phyloP scores from a whole-genome alignment of 1,284 basidiomycete species.

The Cryptococcus maquisensis region DNA sequence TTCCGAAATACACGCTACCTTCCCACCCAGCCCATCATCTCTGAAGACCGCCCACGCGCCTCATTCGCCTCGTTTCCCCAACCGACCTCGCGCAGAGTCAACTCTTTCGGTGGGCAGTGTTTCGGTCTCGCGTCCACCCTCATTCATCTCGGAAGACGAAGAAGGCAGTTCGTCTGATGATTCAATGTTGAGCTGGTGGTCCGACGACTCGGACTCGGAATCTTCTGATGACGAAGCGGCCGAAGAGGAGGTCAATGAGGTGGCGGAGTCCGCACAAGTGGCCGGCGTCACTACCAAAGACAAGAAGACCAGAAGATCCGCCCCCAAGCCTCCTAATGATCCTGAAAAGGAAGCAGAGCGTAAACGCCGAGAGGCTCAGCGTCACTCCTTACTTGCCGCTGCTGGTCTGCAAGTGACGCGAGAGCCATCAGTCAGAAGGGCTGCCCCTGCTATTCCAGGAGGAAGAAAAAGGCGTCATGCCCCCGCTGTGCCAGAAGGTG shows the following conservation, averaged over 20 bases:
- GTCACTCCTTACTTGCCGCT: slow-evolving; percentile 75
- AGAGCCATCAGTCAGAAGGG: slow-evolving; percentile 34
- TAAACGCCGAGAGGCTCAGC: slow-evolving; percentile 66
- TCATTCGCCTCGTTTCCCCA: not conserved
- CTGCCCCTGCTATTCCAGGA: slow-evolving; percentile 27
- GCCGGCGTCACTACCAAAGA: slow-evolving; percentile 16
- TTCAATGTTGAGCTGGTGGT: slow-evolving; percentile 40
- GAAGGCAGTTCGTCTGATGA: slow-evolving; percentile 35
- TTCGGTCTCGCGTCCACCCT: not conserved
- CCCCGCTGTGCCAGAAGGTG: slow-evolving; percentile 17
- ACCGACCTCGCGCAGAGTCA: slow-evolving; percentile 8
- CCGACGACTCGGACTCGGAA: slow-evolving; percentile 36
- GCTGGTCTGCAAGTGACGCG: slow-evolving; percentile 70
- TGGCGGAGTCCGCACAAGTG: not conserved
- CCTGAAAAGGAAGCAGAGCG: slow-evolving; percentile 55
- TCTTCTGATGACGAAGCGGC: slow-evolving; percentile 48
- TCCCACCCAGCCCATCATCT: too few species aligned
- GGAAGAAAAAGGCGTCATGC: slow-evolving; percentile 19
- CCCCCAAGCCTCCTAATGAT: slow-evolving; percentile 11
- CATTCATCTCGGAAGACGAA: slow-evolving; percentile 19
- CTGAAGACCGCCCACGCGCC: too few species aligned
- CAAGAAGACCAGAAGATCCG: slow-evolving; percentile 13
- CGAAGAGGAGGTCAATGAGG: not conserved
- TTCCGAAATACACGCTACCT: too few species aligned
- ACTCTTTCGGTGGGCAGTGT: slow-evolving; percentile 8